These are phyloP conservation scores for Sporisorium sorghi DNA, from an alignment of 1,284 basidiomycete species.

Conservation along the genomic window DNA sequence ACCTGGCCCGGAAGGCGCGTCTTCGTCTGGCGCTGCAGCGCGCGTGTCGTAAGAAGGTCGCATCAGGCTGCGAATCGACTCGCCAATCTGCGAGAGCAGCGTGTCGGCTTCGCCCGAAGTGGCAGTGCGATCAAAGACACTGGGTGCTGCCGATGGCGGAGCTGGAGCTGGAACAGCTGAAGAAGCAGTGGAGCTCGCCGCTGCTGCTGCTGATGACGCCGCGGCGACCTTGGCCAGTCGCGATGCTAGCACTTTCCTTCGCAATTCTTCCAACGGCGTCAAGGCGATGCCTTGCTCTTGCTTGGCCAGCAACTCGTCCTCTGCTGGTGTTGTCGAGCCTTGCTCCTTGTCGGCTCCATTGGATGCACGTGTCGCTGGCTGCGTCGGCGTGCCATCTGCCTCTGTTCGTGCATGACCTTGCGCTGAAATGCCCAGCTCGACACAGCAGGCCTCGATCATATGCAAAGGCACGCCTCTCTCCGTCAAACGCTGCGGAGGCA, in stretches of 20 bases:
- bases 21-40: background rate
- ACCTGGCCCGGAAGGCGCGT: background rate
- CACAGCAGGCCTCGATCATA: constrained; percentile 33
- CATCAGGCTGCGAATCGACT: constrained; percentile 24
- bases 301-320: constrained; percentile 25
- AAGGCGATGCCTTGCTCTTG: constrained; percentile 20
- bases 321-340: constrained; percentile 27
- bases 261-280: constrained; percentile 37
- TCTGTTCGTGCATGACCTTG: background rate
- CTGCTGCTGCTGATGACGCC: constrained; percentile 6
- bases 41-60: constrained; percentile 7
- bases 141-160: constrained; percentile 2
- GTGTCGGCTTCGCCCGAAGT: constrained; percentile 35
- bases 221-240: constrained; percentile 30
- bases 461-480: constrained; percentile 22
- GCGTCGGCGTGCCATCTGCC: background rate
- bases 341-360: background rate
- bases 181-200: background rate
- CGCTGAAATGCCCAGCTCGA: constrained; percentile 19
- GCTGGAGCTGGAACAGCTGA: background rate
- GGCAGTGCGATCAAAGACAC: constrained; percentile 25
- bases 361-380: background rate
- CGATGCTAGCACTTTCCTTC: constrained; percentile 38
- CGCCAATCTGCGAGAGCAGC: constrained; percentile 32
- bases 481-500: constrained; percentile 24